Base-by-base conservation (phyloP, 768 basidiomycete genomes). In the Tephrocybe sp. region DNA sequence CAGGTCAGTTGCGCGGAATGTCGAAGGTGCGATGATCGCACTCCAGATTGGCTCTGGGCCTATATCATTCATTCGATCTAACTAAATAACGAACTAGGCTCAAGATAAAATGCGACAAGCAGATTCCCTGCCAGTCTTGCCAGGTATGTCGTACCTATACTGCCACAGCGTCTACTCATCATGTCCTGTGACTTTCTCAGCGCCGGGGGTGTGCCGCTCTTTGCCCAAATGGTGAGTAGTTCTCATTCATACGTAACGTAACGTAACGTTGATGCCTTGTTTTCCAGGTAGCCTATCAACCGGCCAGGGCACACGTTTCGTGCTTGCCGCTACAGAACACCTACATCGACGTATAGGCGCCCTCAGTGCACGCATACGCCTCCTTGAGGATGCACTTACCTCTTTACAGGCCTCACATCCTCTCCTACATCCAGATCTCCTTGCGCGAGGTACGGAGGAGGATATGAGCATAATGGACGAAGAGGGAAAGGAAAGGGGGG, bases 41-140 rank as follows among this genome's bases (percentile, higher is more conserved):
- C 67, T 19, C 28, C 32, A 15, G 30, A 40, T 21, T 19, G 22
- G 26, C 42, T n/a, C n/a, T n/a, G 42, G 30, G 30, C 44, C 25
- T 51, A 39, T 48, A 53, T 51, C 58, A 59, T 38, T 58, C 48
- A 46, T 6, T 37, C 32, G 7, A 48, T 43, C 40, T 44, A 42
- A 13, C 22, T 49, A 21, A 41, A 79, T n/a, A n/a, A n/a, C n/a
- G n/a, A n/a, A n/a, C n/a, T n/a, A n/a, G 87, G 58, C 73, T 89
- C 58, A 84, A 89, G 75, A 87, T 89, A 64, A 87, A 87, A 62
- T 89, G 87, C 71, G 85, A 88, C 78, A 89, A 88, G 72, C 78
- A 85, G 55, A 84, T 88, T 46, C 87, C 87, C 9, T 89, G 87
- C 62, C 84, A 87, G 62, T 86, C 86, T 0, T 88, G 87, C 63